Percentiles rank a stretch among this genome's conserved stretches.
phyloP scores from a whole-genome alignment of 2,329 filamentous ascomycete genomes.

The Periconia sp. region DNA sequence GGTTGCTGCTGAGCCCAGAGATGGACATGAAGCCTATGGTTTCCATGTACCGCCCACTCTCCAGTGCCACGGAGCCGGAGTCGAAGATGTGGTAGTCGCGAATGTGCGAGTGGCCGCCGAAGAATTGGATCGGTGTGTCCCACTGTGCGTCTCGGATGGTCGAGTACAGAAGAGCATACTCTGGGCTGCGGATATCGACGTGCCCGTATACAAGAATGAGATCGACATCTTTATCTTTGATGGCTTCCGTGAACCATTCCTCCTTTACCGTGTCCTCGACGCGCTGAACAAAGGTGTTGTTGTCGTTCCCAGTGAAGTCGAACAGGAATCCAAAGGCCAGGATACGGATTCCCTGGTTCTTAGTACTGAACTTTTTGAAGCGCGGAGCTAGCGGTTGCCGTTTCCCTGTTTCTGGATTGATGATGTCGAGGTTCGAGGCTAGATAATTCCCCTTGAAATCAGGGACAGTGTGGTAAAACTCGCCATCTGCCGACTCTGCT shows the following conservation, averaged over 20 bases:
- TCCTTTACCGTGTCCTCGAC: constrained; percentile 81
- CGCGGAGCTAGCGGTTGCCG: constrained; percentile 75
- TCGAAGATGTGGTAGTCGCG: constrained; percentile 83
- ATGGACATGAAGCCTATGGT: constrained; percentile 94
- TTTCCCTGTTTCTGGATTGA: constrained; percentile 70
- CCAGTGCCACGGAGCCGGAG: constrained; percentile 73
- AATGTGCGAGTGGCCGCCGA: constrained; percentile 88
- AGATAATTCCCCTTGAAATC: constrained; percentile 81
- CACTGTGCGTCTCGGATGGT: constrained; percentile 76
- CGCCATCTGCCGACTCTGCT: constrained; percentile 72
- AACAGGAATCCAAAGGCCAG: constrained; percentile 94
- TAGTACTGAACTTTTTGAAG: constrained; percentile 88
- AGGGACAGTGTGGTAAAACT: constrained; percentile 78
- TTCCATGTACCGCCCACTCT: constrained; percentile 90
- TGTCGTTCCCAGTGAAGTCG: constrained; percentile 86
- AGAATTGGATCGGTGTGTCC: constrained; percentile 86
- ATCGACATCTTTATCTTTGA: constrained; percentile 77
- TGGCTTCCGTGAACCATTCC: constrained; percentile 84
- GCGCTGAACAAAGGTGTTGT: constrained; percentile 82
- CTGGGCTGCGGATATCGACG: constrained; percentile 76
- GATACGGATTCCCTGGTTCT: constrained; percentile 81
- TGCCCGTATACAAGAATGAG: constrained; percentile 86
- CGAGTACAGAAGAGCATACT: constrained; percentile 75
- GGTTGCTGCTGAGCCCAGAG: constrained; percentile 59
- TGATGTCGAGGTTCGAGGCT: constrained; percentile 90